Percentiles rank a stretch among this genome's conserved stretches.
phyloP scores from a whole-genome alignment of 768 basidiomycete genomes.

The Mycena metata region DNA sequence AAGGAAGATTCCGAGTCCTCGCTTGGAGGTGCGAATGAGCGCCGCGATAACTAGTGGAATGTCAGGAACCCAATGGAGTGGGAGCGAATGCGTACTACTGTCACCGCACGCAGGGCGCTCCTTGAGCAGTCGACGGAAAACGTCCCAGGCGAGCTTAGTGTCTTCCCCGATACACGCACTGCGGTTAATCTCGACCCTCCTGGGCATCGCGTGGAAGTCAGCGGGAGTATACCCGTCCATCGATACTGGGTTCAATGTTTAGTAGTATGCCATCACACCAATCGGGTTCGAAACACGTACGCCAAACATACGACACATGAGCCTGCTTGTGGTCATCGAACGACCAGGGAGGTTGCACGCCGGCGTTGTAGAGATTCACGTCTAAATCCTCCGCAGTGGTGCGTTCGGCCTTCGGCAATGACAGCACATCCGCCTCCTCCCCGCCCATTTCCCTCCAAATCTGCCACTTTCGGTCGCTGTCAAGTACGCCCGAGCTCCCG shows the following conservation, averaged over 20 bases:
- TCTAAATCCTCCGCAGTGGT: slow-evolving; percentile 33
- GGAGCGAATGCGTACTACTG: slow-evolving; percentile 10
- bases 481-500: slow-evolving; percentile 1
- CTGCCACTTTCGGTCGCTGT: slow-evolving; percentile 31
- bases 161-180: slow-evolving; percentile 15
- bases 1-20: slow-evolving; percentile 35
- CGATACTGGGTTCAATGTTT: too few species aligned
- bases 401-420: slow-evolving; percentile 8
- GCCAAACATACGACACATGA: slow-evolving; percentile 24
- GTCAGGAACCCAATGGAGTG: neutral
- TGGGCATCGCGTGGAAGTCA: neutral
- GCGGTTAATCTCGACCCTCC: neutral
- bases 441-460: slow-evolving; percentile 52
- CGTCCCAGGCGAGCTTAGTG: slow-evolving; percentile 19
- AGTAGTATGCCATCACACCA: too few species aligned
- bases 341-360: slow-evolving; percentile 16
- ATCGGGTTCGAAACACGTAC: slow-evolving; percentile 9
- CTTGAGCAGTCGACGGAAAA: slow-evolving; percentile 27
- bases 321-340: slow-evolving; percentile 2
- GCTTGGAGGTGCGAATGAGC: slow-evolving; percentile 24
- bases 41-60: slow-evolving; percentile 29
- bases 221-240: slow-evolving; percentile 32
- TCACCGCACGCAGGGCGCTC: slow-evolving; percentile 17
- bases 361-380: slow-evolving; percentile 30
- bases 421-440: slow-evolving; percentile 11